These are phyloP conservation scores for Castanopsis chinensis DNA, from an alignment of 306 rosid species.

Conservation along the genomic window DNA sequence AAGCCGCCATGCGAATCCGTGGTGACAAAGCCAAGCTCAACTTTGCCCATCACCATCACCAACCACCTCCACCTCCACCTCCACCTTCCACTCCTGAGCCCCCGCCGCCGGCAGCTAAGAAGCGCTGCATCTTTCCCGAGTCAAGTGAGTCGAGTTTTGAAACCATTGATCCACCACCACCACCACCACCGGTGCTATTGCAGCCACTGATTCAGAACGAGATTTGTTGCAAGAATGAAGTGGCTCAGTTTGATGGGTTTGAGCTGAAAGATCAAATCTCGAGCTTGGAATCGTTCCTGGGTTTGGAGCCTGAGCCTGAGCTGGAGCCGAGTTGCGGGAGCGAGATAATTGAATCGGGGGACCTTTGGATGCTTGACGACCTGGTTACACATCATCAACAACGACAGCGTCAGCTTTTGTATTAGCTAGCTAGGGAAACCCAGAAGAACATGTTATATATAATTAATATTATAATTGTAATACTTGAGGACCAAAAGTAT, in stretches of 20 bases:
- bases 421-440: neutral
- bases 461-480: too few species aligned
- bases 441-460: neutral
- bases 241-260: neutral
- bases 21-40: slow-evolving; percentile 95
- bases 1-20: slow-evolving; percentile 81
- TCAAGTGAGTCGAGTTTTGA: neutral
- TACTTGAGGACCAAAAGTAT: too few species aligned
- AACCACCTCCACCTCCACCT: neutral
- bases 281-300: slow-evolving; percentile 63
- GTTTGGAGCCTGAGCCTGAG: slow-evolving; percentile 48
- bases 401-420: slow-evolving; percentile 15
- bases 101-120: slow-evolving; percentile 33
- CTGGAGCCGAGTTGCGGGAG: slow-evolving; percentile 1
- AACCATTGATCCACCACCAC: neutral
- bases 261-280: slow-evolving; percentile 56
- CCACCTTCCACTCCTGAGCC: neutral
- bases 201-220: neutral
- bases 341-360: slow-evolving; percentile 18
- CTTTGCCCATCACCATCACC: slow-evolving; percentile 27
- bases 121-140: slow-evolving; percentile 34
- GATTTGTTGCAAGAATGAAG: neutral
- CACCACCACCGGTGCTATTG: neutral
- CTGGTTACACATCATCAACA: slow-evolving; percentile 36
- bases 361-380: slow-evolving; percentile 68